Evolutionary conservation across 108 stramenopile genomes (phyloP).

Genomic region (Tribonema minus): DNA sequence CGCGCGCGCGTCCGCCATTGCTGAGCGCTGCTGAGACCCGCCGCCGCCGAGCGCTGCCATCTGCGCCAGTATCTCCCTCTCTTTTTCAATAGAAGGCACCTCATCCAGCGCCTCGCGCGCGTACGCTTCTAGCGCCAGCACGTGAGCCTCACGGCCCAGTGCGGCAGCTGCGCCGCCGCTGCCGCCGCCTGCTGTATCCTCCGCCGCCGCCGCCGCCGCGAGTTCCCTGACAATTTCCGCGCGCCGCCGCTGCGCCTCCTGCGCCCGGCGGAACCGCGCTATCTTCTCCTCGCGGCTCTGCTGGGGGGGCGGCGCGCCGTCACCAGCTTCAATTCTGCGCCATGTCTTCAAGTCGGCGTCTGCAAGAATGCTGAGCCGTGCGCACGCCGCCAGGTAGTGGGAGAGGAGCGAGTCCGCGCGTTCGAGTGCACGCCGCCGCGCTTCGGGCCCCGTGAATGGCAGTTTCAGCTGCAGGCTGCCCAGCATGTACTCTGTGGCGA

Average conservation of each 20-base stretch:
- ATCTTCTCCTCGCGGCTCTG: conserved; percentile 31
- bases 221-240: background rate
- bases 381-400: conserved; percentile 28
- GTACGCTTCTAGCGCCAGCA: background rate
- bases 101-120: conserved; percentile 14
- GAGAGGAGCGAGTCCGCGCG: conserved; percentile 25
- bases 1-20: too few relatives aligned
- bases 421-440: background rate
- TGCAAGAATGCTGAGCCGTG: conserved; percentile 7
- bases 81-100: background rate
- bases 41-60: background rate
- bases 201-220: background rate
- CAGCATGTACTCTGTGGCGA: conserved; percentile 31
- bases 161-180: background rate
- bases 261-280: conserved; percentile 7
- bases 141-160: background rate
- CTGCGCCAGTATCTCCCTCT: background rate
- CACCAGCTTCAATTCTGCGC: conserved; percentile 1
- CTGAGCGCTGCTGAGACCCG: too few relatives aligned
- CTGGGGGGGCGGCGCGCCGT: background rate
- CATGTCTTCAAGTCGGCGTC: conserved; percentile 8
- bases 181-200: background rate
- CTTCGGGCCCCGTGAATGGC: conserved; percentile 1
- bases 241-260: background rate
- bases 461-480: conserved; percentile 22